Evolutionary conservation across 768 basidiomycete genomes (phyloP).

Genomic region (Suillus clintonianus): DNA sequence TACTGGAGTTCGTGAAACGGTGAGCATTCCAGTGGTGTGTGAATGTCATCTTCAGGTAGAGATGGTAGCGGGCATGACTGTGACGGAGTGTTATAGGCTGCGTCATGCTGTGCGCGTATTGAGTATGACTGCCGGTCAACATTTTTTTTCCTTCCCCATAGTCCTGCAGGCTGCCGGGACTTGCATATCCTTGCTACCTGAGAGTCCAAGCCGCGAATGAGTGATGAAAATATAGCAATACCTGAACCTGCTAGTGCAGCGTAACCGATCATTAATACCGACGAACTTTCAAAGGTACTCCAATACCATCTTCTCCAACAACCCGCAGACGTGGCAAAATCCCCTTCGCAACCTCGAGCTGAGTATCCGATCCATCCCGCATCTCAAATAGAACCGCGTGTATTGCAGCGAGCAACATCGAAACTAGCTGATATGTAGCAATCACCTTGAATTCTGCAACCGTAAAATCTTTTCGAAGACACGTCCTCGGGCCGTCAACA

Average conservation of each 20-base stretch:
- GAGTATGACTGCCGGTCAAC: no score
- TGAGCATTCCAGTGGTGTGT: no score
- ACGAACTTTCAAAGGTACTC: conserved; percentile 23
- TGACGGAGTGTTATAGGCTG: no score
- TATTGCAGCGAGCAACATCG: background rate
- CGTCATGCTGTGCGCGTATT: no score
- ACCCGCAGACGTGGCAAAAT: conserved; percentile 39
- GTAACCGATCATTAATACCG: conserved; percentile 12
- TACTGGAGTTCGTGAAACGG: background rate
- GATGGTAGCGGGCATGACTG: no score
- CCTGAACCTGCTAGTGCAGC: no score
- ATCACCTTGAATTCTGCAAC: conserved; percentile 28
- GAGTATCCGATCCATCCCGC: conserved; percentile 40
- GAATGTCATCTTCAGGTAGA: no score
- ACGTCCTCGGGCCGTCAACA: conserved; percentile 29
- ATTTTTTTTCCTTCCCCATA: no score
- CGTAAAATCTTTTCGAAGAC: conserved; percentile 30
- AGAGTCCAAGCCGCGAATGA: no score
- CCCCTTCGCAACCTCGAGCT: conserved; percentile 22
- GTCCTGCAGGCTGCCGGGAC: no score
- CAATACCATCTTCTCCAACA: conserved; percentile 17
- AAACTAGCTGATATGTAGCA: background rate
- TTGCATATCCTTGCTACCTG: no score
- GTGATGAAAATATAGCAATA: no score
- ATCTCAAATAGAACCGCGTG: conserved; percentile 18